Conservation (phyloP, 768 basidiomycete genomes). For the Leccinum imitatum region DNA sequence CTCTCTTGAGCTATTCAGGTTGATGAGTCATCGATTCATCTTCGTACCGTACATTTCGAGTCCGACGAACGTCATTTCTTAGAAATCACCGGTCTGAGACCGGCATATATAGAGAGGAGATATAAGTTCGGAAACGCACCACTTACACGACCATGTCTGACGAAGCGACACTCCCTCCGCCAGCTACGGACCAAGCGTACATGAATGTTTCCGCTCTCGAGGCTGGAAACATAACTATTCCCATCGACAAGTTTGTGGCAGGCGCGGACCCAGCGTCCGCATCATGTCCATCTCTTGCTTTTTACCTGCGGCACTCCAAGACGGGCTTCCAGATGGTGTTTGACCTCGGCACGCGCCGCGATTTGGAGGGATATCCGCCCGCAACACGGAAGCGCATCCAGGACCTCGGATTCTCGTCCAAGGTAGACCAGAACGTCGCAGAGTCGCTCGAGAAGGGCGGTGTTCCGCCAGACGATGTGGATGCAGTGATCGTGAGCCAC, state of each 20-base stretch:
- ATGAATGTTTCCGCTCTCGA: constrained; percentile 57
- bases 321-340: constrained; percentile 44
- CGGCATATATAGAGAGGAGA: no score
- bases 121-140: background rate
- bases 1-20: background rate
- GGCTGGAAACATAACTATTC: constrained; percentile 44
- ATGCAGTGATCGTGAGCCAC: constrained; percentile 50
- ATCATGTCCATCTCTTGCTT: constrained; percentile 48
- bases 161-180: constrained; percentile 12
- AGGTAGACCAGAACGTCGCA: constrained; percentile 37
- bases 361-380: constrained; percentile 44
- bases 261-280: constrained; percentile 30
- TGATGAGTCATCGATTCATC: background rate
- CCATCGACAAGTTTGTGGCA: constrained; percentile 39
- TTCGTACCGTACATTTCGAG: background rate
- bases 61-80: no score
- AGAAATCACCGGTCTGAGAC: background rate
- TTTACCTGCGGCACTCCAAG: constrained; percentile 49
- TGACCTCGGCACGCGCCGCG: constrained; percentile 55
- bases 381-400: constrained; percentile 23
- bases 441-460: constrained; percentile 55
- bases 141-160: background rate
- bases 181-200: constrained; percentile 44
- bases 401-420: constrained; percentile 1
- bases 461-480: constrained; percentile 40